A percentile compares a stretch with the other conserved stretches of the same genome.
phyloP scores from a whole-genome alignment of 371 early-diverging fungal species.

The Batkoa obscura region DNA sequence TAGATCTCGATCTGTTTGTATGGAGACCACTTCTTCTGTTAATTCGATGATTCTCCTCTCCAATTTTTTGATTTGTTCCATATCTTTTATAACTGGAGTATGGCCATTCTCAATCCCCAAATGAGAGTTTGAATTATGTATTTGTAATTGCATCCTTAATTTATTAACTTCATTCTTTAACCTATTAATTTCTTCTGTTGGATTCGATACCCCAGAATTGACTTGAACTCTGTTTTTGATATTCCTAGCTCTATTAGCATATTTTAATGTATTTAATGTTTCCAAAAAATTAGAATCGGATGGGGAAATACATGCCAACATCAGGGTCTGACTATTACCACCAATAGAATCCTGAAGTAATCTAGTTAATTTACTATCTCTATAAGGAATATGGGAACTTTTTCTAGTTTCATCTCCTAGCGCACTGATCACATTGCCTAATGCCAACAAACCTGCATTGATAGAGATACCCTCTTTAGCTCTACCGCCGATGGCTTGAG shows the following conservation, averaged over 20 bases:
- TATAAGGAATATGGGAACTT: conserved; percentile 73
- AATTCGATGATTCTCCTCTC: not conserved
- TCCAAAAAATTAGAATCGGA: conserved; percentile 65
- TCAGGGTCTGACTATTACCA: conserved; percentile 75
- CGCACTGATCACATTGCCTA: conserved; percentile 98
- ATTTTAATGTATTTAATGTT: conserved; percentile 77
- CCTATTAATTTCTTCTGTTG: conserved; percentile 24
- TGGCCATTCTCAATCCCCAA: not conserved
- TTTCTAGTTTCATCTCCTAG: conserved; percentile 59
- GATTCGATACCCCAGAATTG: conserved; percentile 40
- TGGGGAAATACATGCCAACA: conserved; percentile 86
- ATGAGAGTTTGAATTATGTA: too few relatives aligned
- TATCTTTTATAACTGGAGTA: not conserved
- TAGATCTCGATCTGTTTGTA: conserved; percentile 3
- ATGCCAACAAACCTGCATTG: conserved; percentile 90
- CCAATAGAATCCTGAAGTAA: conserved; percentile 92
- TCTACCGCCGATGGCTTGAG: conserved; percentile 84
- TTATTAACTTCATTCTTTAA: conserved; percentile 15
- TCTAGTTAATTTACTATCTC: conserved; percentile 94
- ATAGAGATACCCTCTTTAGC: conserved; percentile 96
- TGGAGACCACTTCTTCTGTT: not conserved
- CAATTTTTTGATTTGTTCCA: conserved; percentile 1
- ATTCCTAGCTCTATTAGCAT: conserved; percentile 72
- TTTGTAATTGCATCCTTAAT: not conserved
- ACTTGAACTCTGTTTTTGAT: conserved; percentile 63